A percentile compares a stretch with the other conserved stretches of the same genome.
Conservation (phyloP, 495 filamentous ascomycete genomes). For the Talaromyces borbonicus region DNA sequence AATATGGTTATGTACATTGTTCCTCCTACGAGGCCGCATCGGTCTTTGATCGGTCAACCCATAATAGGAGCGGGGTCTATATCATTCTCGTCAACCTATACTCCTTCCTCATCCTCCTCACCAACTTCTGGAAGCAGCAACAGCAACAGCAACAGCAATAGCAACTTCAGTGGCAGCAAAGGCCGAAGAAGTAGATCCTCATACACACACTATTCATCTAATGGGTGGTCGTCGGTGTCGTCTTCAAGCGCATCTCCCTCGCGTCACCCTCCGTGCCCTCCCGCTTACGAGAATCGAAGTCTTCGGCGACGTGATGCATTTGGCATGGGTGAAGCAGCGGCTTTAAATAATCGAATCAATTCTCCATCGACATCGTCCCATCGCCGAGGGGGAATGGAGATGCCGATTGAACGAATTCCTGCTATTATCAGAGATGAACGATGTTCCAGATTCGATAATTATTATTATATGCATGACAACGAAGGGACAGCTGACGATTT, state of each 20-base stretch:
- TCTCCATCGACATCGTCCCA: background rate
- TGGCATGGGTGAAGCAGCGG: background rate
- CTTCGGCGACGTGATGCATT: conserved; percentile 1
- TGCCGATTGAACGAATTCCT: conserved; percentile 7
- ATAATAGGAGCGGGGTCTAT: conserved; percentile 5
- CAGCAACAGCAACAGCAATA: background rate
- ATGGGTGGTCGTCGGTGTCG: background rate
- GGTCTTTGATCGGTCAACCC: conserved; percentile 6
- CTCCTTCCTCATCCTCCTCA: background rate
- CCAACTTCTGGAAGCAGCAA: conserved; percentile 1
- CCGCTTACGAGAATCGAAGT: conserved; percentile 1
- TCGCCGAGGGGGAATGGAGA: background rate
- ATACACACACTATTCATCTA: background rate
- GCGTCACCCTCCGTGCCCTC: conserved; percentile 1
- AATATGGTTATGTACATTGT: conserved; percentile 9
- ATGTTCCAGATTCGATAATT: background rate
- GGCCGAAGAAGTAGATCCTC: background rate
- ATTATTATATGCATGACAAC: background rate
- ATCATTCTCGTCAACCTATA: background rate
- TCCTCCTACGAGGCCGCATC: background rate
- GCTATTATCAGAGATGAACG: background rate
- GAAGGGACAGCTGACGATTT: background rate
- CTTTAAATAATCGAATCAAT: background rate
- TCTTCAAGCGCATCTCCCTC: background rate
- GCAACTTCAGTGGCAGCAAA: no score